Base-by-base conservation (phyloP, 2,329 filamentous ascomycete genomes). In the Microascus cirrosus region DNA sequence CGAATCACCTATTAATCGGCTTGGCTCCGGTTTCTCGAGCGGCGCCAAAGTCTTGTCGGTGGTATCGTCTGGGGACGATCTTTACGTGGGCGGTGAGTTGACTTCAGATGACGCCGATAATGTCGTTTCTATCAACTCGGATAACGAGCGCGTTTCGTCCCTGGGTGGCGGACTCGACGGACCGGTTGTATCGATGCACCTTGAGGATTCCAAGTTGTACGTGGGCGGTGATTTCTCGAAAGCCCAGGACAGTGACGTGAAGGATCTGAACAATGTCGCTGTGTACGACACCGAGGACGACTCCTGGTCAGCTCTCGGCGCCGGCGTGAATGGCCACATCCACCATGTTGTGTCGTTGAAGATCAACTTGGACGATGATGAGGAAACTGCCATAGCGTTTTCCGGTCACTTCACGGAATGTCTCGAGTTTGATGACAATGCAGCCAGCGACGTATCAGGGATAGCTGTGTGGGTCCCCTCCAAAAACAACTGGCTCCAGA, bases 381-480 rank as follows among this genome's bases (percentile, higher is more conserved):
- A 77, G 20, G 90, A 96, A 68, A 80, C 82, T 13, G 89, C 87
- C 24, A 80, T 97, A 61, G 84, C 87, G 1, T 76, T 99, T 60
- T 93, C 85, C 54, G 94, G 94, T 6, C 78, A 83, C 60, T 99
- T 99, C 69, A 79, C 81, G 18, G 76, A 84, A 57, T 83, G 96
- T 61, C 79, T 86, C 32, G 81, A 79, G 0, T 93, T 90, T 64
- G 83, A 75, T 39, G 76, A 77, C 62, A 85, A 85, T 62, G 70
- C 77, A 7, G 80, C 83, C 11, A 77, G 85, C 32, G 65, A 79
- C 10, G 87, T 85, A 0, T 72, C 83, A 55, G 91, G 92, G 2
- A 90, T 99, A 65, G 93, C 90, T 15, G 78, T 97, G 42, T 99
- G 94, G 94, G 86, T 97, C 8, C 89, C 89, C 2, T 95, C 91